Evolutionary conservation across 371 early-diverging fungal genomes (phyloP).

Genomic region (Mucor saturninus): DNA sequence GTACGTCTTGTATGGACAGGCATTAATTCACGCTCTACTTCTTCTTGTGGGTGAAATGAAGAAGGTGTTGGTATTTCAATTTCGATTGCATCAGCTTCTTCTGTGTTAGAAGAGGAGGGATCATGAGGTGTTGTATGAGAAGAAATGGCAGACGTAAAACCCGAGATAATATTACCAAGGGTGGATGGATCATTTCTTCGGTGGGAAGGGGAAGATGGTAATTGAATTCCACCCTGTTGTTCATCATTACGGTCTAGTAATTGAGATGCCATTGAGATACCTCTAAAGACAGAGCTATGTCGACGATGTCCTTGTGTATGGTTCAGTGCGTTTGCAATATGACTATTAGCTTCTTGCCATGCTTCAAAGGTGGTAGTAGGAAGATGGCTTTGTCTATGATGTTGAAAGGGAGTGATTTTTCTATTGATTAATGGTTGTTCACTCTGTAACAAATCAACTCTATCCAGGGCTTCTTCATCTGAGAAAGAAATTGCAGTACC

Average conservation of each 20-base stretch:
- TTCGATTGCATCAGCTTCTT: slow-evolving; percentile 48
- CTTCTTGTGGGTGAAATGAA: slow-evolving; percentile 24
- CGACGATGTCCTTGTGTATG: slow-evolving; percentile 22
- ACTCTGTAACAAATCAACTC: slow-evolving; percentile 15
- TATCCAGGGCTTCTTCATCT: slow-evolving; percentile 26
- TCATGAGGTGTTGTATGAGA: slow-evolving; percentile 9
- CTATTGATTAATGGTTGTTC: slow-evolving; percentile 9
- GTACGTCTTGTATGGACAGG: slow-evolving; percentile 20
- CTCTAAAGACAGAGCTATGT: slow-evolving; percentile 51
- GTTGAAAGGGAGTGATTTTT: not conserved
- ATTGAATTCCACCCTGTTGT: slow-evolving; percentile 11
- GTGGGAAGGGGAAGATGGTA: slow-evolving; percentile 23
- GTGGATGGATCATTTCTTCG: slow-evolving; percentile 23
- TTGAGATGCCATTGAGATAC: slow-evolving; percentile 54
- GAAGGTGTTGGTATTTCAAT: slow-evolving; percentile 53
- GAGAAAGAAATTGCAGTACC: slow-evolving; percentile 21
- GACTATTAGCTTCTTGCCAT: slow-evolving; percentile 24
- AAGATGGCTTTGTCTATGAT: not conserved
- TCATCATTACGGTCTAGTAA: slow-evolving; percentile 49
- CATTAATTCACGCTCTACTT: slow-evolving; percentile 35
- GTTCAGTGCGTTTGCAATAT: not conserved
- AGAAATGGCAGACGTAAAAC: slow-evolving; percentile 30
- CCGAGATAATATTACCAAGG: slow-evolving; percentile 32
- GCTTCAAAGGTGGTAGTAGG: slow-evolving; percentile 10
- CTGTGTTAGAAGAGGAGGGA: slow-evolving; percentile 1